Conservation (phyloP, 192 early-diverging fungal genomes). For the Coemansia sp. region DNA sequence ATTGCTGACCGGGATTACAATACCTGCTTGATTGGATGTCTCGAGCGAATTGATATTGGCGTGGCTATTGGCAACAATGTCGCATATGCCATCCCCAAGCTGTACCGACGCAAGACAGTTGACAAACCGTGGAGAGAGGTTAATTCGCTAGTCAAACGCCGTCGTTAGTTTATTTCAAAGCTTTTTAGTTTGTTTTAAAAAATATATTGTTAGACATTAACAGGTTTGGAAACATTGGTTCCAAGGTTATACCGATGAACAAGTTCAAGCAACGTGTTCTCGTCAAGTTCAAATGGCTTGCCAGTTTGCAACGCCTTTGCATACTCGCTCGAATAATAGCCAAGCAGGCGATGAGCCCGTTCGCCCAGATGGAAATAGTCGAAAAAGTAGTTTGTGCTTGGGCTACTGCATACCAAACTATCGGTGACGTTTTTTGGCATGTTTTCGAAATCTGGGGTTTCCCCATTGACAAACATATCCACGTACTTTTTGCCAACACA, state of each 20-base stretch:
- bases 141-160: constrained; percentile 1
- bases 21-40: constrained; percentile 22
- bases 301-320: constrained; percentile 7
- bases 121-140: constrained; percentile 17
- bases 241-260: constrained; percentile 32
- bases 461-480: neutral
- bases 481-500: neutral
- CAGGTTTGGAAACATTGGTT: constrained; percentile 27
- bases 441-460: neutral
- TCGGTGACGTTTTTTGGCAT: neutral
- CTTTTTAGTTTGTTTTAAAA: neutral
- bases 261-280: constrained; percentile 10
- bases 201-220: neutral
- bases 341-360: constrained; percentile 36
- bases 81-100: constrained; percentile 7
- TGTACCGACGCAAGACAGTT: constrained; percentile 15
- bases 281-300: constrained; percentile 7
- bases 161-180: neutral
- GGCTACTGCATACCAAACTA: constrained; percentile 15
- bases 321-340: constrained; percentile 21
- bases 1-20: constrained; percentile 22
- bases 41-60: constrained; percentile 38
- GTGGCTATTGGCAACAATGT: constrained; percentile 41
- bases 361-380: constrained; percentile 35
- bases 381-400: constrained; percentile 38